These are phyloP conservation scores for Scedosporium apiospermum DNA, from an alignment of 2,329 filamentous ascomycete genomes.

Conservation along the genomic window DNA sequence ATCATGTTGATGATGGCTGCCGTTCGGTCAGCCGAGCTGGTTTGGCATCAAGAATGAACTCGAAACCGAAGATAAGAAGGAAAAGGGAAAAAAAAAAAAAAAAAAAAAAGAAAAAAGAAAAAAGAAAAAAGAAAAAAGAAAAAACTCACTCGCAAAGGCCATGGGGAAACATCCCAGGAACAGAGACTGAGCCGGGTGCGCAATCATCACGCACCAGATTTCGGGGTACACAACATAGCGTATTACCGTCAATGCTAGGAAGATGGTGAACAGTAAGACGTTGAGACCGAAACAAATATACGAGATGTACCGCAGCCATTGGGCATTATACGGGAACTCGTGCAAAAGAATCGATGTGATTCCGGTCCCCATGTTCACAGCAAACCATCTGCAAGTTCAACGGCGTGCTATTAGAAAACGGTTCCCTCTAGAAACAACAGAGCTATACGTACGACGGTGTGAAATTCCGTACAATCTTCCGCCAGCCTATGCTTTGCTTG, in stretches of 20 bases:
- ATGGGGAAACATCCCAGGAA: slow-evolving; percentile 63
- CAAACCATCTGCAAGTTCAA: slow-evolving; percentile 38
- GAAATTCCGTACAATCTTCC: slow-evolving; percentile 40
- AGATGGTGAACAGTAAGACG: slow-evolving; percentile 44
- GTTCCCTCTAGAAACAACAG: not conserved
- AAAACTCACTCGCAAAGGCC: slow-evolving; percentile 44
- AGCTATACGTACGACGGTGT: slow-evolving; percentile 37
- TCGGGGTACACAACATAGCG: slow-evolving; percentile 57
- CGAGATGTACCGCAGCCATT: slow-evolving; percentile 49
- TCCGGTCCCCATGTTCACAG: slow-evolving; percentile 58
- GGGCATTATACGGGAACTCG: slow-evolving; percentile 49
- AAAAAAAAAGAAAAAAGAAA: not conserved
- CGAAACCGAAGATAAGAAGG: not conserved
- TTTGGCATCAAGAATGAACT: not conserved
- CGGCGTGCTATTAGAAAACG: not conserved
- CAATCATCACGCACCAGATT: slow-evolving; percentile 57
- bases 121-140: not conserved
- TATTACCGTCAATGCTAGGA: slow-evolving; percentile 42
- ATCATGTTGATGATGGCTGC: slow-evolving; percentile 55
- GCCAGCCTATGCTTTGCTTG: slow-evolving; percentile 29
- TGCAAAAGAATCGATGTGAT: slow-evolving; percentile 55
- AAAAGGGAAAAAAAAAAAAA: too few species aligned
- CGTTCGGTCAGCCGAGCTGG: not conserved
- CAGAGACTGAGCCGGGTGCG: slow-evolving; percentile 55
- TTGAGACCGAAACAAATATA: slow-evolving; percentile 54